A percentile compares a stretch with the other conserved stretches of the same genome.
These are phyloP conservation scores for Microcyclospora tardicrescens DNA, from an alignment of 2,329 filamentous ascomycete genomes.

Conservation along the genomic window DNA sequence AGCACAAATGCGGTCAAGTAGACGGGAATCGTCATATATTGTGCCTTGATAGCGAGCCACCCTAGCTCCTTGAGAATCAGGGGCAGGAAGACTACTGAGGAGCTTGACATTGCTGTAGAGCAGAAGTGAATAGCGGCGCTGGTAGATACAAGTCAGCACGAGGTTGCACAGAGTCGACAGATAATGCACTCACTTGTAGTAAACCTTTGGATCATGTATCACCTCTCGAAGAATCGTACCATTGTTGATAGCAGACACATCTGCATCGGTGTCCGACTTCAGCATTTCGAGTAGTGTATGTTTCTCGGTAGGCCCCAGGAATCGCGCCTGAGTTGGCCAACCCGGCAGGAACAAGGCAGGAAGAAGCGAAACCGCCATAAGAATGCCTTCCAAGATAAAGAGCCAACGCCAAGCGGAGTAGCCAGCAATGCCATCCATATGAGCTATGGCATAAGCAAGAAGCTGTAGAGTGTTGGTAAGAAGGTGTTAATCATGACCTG, in stretches of 20 bases:
- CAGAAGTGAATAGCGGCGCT: neutral
- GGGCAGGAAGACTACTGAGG: neutral
- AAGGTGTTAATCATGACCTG: too few relatives aligned
- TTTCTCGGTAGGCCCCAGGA: neutral
- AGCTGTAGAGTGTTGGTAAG: too few relatives aligned
- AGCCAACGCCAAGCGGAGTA: neutral
- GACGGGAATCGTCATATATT: neutral
- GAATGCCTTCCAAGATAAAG: neutral
- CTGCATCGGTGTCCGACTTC: too few relatives aligned
- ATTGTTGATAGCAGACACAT: neutral
- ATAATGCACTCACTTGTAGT: neutral
- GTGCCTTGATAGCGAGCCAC: neutral
- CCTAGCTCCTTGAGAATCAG: neutral
- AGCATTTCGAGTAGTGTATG: too few relatives aligned
- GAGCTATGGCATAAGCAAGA: neutral
- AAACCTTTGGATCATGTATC: neutral
- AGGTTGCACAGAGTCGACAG: neutral
- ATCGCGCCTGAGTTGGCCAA: neutral
- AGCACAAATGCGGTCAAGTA: neutral
- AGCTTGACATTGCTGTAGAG: neutral
- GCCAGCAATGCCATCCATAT: neutral
- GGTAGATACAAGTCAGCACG: neutral
- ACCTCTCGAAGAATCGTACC: neutral
- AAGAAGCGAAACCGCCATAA: neutral
- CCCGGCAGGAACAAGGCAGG: neutral